Evolutionary conservation across 495 filamentous ascomycete species (phyloP).

Genomic region (Neurospora pannonica): DNA sequence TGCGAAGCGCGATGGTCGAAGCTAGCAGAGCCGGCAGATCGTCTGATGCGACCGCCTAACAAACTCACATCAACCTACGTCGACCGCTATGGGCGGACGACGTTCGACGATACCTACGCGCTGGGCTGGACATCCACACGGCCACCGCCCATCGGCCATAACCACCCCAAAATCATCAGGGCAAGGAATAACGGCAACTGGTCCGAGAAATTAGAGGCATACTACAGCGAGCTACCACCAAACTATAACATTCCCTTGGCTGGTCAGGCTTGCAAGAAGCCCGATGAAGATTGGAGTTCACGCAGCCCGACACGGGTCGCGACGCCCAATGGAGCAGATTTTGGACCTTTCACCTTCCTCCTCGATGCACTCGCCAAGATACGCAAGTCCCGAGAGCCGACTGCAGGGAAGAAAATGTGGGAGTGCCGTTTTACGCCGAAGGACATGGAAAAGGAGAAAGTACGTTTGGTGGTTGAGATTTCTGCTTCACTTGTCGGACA

Average conservation of each 20-base stretch:
- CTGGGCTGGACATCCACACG: not conserved
- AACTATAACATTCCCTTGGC: slow-evolving; percentile 17
- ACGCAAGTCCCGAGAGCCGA: not conserved
- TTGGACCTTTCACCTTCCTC: not conserved
- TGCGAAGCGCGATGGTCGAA: slow-evolving; percentile 2
- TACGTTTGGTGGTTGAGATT: not conserved
- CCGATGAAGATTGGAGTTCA: not conserved
- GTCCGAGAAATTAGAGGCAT: slow-evolving; percentile 3
- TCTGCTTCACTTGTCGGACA: not conserved
- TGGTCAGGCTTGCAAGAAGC: slow-evolving; percentile 8
- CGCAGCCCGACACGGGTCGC: not conserved
- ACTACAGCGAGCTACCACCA: slow-evolving; percentile 13
- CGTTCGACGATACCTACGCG: slow-evolving; percentile 12
- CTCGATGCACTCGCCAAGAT: not conserved
- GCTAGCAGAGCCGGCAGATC: slow-evolving; percentile 7
- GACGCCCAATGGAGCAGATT: not conserved
- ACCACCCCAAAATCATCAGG: slow-evolving; percentile 16
- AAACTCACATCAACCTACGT: slow-evolving; percentile 1
- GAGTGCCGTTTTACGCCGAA: not conserved
- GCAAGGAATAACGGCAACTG: slow-evolving; percentile 3
- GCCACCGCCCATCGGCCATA: not conserved
- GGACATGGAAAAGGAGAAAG: not conserved
- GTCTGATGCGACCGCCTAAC: slow-evolving; percentile 14
- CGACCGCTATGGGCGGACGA: slow-evolving; percentile 3
- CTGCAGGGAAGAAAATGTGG: not conserved